Evolutionary conservation across 2,329 filamentous ascomycete genomes (phyloP), one percentile per base, ranked within the genome.

Genomic region (Scleromitrula shiraiana): DNA sequence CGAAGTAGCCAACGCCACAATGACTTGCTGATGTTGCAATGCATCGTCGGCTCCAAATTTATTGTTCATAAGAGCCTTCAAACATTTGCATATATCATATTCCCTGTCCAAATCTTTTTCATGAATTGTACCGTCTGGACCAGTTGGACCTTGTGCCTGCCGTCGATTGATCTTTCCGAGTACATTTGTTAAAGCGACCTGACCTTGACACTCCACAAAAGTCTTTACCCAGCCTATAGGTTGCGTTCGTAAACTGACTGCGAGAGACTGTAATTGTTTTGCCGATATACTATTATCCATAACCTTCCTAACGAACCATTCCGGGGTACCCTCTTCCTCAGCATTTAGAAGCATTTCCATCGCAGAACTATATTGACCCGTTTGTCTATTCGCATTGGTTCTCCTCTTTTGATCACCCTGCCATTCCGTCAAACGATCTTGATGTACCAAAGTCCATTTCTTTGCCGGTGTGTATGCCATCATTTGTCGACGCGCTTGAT

Each of bases 11-110:
- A 98, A 75, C 1, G 93, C 87, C 49, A 94, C 81, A 54, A 96
- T 83, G 54, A 97, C 87, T 63, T 91, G 88, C 63, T 93, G 86
- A 64, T 97, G 90, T 52, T 80, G 75, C 49, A 98, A 74, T 15
- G 93, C 93, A 75, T 98, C 90, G 64, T 98, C 93, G 53, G 93
- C 93, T 53, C 93, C 93, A 65, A 95, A 97, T 66, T 95, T 96
- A 77, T 96, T 98, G 79, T 98, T 98, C 85, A 97, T 95, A 50
- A 97, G 70, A 26, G 90, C 89, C 72, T 97, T 97, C 50, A 98
- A 70, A 70, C 93, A 97, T 70, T 98, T 98, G 64, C 95, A 81
- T 54, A 98, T 95, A 64, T 97, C 93, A 65, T 97, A 97, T 69
- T 88, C 83, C 49, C 80, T 75, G 58, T 88, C 83, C 42, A 85